Evolutionary conservation across 306 rosid genomes (phyloP), one percentile per base, ranked within the genome.

Genomic region (Medicago lupulina): DNA sequence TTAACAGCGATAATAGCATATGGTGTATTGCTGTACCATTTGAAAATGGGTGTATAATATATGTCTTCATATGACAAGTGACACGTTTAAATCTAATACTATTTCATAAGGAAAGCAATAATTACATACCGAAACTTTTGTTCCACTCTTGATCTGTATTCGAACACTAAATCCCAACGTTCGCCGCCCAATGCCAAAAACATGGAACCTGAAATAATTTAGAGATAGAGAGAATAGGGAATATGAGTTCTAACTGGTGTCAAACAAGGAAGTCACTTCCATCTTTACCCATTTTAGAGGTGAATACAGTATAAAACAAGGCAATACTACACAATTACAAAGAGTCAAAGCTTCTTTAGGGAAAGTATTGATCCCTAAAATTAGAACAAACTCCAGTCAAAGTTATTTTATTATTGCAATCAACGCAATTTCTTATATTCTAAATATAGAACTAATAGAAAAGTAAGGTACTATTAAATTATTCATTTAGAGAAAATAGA

Each of bases 111-210:
- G 34, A 75, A 81, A 49, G 63, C 17, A 82, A 57, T 44, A 64
- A 78, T 19, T 77, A 82, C 93, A 16, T 86, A 95, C 96, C 89
- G 88, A 87, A 84, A 90, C 71, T 85, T 86, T 87, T 15, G 90
- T 83, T 77, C 96, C 98, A 62, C 89, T 87, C 87, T 90, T 92
- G 87, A 95, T 93, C 69, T 95, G 91, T 71, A 95, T 86, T 47
- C 53, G 90, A 80, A 95, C 88, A 73, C 88, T 87, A 81, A 94
- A 94, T 81, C 97, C 96, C 82, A 92, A 25, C 2, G 96, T 83
- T 74, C 89, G 81, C 79, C 80, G 89, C 80, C 97, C 96, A 87
- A 90, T 85, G 60, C 91, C 88, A 79, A 88, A 92, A 70, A 95
- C 96, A 89, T 95, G 98, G 76, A 95, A 95, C 98, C 98, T 95